A percentile compares a stretch with the other conserved stretches of the same genome.
Evolutionary conservation across 2,329 filamentous ascomycete species (phyloP).

Genomic region (Fusarium cyanostomum): DNA sequence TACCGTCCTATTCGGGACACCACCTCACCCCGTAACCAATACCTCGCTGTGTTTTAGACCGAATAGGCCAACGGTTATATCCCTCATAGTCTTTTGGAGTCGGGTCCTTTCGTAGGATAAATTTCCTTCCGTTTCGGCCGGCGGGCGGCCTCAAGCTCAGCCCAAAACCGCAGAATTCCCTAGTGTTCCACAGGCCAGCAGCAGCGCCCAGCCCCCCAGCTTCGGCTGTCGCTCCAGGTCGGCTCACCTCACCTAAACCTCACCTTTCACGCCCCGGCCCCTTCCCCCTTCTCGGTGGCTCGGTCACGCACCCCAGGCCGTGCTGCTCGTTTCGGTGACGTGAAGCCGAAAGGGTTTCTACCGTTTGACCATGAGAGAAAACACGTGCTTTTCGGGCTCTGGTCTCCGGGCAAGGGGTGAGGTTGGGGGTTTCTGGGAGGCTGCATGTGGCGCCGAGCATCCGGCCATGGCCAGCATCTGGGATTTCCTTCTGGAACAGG

Average conservation of each 20-base stretch:
- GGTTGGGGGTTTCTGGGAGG: background rate
- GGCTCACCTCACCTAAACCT: slow-evolving; percentile 32
- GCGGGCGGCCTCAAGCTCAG: slow-evolving; percentile 23
- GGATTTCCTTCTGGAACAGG: slow-evolving; percentile 13
- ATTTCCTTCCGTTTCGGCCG: background rate
- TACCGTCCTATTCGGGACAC: slow-evolving; percentile 8
- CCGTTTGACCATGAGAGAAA: slow-evolving; percentile 4
- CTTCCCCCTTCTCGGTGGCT: slow-evolving; percentile 12
- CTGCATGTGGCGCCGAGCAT: too few species aligned
- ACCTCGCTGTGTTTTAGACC: slow-evolving; percentile 18
- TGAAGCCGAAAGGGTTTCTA: slow-evolving; percentile 14
- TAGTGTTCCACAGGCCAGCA: background rate
- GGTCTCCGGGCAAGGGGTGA: slow-evolving; percentile 23
- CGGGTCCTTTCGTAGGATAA: background rate
- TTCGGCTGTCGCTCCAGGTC: slow-evolving; percentile 10
- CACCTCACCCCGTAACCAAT: background rate
- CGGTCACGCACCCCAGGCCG: slow-evolving; percentile 13
- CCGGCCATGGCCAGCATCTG: slow-evolving; percentile 10
- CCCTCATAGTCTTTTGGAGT: slow-evolving; percentile 16
- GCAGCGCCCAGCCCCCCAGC: background rate
- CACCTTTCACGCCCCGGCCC: slow-evolving; percentile 17
- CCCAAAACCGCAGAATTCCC: background rate
- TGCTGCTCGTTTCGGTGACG: slow-evolving; percentile 12
- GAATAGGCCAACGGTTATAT: slow-evolving; percentile 16
- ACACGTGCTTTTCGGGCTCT: slow-evolving; percentile 29